Evolutionary conservation across 176 grass and related monocot genomes (phyloP).

Genomic region (Triticum turgidum): DNA sequence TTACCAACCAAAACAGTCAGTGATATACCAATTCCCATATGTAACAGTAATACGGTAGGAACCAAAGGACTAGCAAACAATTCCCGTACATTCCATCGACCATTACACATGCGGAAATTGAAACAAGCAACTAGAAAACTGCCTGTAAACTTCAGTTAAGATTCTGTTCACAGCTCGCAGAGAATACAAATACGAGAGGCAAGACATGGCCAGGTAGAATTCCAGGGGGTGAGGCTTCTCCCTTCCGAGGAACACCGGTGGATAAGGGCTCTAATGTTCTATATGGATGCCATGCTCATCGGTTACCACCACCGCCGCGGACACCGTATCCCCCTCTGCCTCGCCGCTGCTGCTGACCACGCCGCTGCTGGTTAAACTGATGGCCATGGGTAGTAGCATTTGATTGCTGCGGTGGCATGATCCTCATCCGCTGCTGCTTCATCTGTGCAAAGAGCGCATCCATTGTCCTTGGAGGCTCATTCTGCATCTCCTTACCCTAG

Average conservation of each 20-base stretch:
- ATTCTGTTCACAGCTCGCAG: not conserved
- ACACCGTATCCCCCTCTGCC: slow-evolving; percentile 51
- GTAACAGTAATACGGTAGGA: not conserved
- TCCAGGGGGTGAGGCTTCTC: slow-evolving; percentile 16
- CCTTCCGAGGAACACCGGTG: slow-evolving; percentile 23
- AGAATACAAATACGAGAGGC: not conserved
- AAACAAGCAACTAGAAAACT: slow-evolving; percentile 12
- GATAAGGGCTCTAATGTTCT: not conserved
- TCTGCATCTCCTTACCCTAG: slow-evolving; percentile 43
- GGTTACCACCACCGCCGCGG: slow-evolving; percentile 31
- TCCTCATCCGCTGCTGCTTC: slow-evolving; percentile 60
- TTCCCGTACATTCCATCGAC: not conserved
- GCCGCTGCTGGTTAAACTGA: slow-evolving; percentile 41
- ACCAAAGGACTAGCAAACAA: slow-evolving; percentile 14
- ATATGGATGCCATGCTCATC: slow-evolving; percentile 7
- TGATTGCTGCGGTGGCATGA: slow-evolving; percentile 33
- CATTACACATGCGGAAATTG: slow-evolving; percentile 27
- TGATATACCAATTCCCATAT: not conserved
- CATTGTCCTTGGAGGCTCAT: slow-evolving; percentile 63
- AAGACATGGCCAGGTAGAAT: slow-evolving; percentile 19
- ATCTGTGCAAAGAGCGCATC: slow-evolving; percentile 80
- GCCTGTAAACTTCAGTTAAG: slow-evolving; percentile 13
- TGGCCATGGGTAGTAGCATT: slow-evolving; percentile 12
- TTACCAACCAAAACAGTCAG: not conserved
- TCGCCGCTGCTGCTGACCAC: slow-evolving; percentile 27